phyloP scores from a whole-genome alignment of 2,329 filamentous ascomycete species.

The Fusarium sp. region DNA sequence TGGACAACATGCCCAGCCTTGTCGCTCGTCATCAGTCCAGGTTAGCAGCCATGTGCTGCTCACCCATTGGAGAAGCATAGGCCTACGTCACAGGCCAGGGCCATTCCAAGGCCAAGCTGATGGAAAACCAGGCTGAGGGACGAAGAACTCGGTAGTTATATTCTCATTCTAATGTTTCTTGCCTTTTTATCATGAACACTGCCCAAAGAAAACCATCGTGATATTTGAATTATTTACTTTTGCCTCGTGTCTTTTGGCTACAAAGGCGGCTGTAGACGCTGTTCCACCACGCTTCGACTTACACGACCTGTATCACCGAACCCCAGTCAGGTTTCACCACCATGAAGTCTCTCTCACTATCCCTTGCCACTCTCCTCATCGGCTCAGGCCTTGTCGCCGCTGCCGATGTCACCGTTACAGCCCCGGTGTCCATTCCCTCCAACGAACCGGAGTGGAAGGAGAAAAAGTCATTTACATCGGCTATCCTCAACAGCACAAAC shows the following conservation, averaged over 20 bases:
- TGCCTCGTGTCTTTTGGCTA: conserved; percentile 6
- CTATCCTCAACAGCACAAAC: conserved; percentile 78
- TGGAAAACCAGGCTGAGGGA: conserved; percentile 33
- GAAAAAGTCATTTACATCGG: conserved; percentile 60
- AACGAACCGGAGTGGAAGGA: conserved; percentile 53
- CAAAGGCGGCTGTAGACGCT: conserved; percentile 3
- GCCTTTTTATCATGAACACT: background rate
- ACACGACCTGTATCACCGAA: conserved; percentile 18
- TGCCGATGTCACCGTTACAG: conserved; percentile 55
- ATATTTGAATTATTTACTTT: conserved; percentile 8
- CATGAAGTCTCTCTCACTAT: conserved; percentile 35
- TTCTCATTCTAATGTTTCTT: conserved; percentile 7
- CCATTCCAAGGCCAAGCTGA: conserved; percentile 41
- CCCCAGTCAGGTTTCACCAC: conserved; percentile 11
- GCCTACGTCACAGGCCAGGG: conserved; percentile 40
- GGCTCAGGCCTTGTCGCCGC: conserved; percentile 18
- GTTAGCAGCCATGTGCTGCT: conserved; percentile 35
- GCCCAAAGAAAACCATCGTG: background rate
- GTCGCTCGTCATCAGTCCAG: conserved; percentile 23
- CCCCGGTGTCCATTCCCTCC: conserved; percentile 53
- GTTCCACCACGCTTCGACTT: conserved; percentile 25
- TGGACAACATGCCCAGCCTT: conserved; percentile 30
- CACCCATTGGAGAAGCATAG: conserved; percentile 32
- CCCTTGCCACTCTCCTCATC: conserved; percentile 27
- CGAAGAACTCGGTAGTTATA: conserved; percentile 25